Evolutionary conservation across 2,329 filamentous ascomycete genomes (phyloP).

Genomic region (Aureobasidium sp.): DNA sequence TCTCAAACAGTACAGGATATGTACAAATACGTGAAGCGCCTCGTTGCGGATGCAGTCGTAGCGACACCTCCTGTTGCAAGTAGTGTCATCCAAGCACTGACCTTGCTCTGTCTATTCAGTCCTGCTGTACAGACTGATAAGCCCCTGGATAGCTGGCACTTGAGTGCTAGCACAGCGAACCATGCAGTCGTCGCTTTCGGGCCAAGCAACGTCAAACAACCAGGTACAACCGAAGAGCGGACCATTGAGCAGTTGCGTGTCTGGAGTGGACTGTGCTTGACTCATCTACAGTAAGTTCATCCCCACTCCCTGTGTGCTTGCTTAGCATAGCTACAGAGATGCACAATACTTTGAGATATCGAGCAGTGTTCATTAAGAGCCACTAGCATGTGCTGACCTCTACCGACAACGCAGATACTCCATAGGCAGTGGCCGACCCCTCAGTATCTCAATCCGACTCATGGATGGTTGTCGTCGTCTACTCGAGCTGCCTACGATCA

Average conservation of each 20-base stretch:
- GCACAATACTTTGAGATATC: no score
- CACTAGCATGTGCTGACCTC: no score
- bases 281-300: not conserved
- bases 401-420: not conserved
- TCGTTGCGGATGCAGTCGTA: conserved; percentile 8
- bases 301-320: no score
- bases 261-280: not conserved
- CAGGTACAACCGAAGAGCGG: not conserved
- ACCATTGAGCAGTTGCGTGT: not conserved
- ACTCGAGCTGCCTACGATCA: not conserved
- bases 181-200: conserved; percentile 10
- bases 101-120: not conserved
- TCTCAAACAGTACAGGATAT: not conserved
- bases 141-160: conserved; percentile 10
- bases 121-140: conserved; percentile 3
- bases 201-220: not conserved
- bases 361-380: no score
- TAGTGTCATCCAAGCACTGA: not conserved
- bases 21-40: not conserved
- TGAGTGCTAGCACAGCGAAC: conserved; percentile 1
- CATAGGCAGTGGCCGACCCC: conserved; percentile 3
- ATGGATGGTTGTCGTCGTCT: conserved; percentile 3
- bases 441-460: not conserved
- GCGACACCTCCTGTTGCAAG: not conserved
- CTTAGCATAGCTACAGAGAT: no score